Conservation (phyloP, 2,329 filamentous ascomycete species). For the Daldinia sp. region DNA sequence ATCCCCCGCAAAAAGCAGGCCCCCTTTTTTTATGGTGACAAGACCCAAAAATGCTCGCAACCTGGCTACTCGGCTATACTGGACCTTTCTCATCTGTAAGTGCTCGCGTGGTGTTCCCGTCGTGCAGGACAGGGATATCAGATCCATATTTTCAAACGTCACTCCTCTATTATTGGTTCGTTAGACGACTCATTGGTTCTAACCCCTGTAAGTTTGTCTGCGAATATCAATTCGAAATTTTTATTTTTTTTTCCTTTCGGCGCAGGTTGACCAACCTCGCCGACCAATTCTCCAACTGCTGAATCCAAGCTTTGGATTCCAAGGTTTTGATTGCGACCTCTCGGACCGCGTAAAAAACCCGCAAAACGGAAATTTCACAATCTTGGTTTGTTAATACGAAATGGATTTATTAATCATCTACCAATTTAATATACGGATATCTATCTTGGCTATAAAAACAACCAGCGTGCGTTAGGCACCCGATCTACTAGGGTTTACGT, state of each 20-base stretch:
- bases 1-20: conserved; percentile 27
- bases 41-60: conserved; percentile 24
- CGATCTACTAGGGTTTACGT: no score
- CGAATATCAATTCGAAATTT: conserved; percentile 39
- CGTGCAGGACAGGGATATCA: conserved; percentile 26
- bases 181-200: conserved; percentile 30
- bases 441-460: not conserved
- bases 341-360: not conserved
- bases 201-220: conserved; percentile 35
- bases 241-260: conserved; percentile 21
- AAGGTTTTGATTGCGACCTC: conserved; percentile 8
- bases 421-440: not conserved
- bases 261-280: conserved; percentile 11
- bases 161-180: conserved; percentile 35
- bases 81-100: conserved; percentile 17
- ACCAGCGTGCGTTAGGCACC: no score
- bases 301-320: not conserved
- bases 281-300: conserved; percentile 16
- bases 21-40: conserved; percentile 25
- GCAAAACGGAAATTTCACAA: not conserved
- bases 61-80: conserved; percentile 11
- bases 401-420: not conserved
- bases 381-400: not conserved
- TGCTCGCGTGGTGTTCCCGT: conserved; percentile 30
- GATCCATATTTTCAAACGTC: conserved; percentile 35